phyloP scores from a whole-genome alignment of 441 rosid species.

The Adansonia grandidieri region DNA sequence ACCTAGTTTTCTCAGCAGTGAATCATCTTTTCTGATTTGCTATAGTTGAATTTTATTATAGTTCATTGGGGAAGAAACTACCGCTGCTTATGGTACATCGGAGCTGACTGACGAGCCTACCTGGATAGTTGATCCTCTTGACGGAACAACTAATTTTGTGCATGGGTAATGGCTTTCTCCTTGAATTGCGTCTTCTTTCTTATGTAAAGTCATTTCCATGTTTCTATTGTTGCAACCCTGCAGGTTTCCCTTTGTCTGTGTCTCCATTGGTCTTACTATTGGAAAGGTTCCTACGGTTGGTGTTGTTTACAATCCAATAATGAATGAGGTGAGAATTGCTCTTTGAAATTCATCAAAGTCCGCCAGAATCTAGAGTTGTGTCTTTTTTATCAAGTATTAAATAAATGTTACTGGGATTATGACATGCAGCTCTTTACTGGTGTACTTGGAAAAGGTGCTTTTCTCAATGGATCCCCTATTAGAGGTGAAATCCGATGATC shows the following conservation, averaged over 20 bases:
- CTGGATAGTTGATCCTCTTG: slow-evolving; percentile 99
- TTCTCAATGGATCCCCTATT: slow-evolving; percentile 75
- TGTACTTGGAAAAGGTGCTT: slow-evolving; percentile 80
- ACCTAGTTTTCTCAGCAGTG: slow-evolving; percentile 6
- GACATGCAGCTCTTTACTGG: slow-evolving; percentile 76
- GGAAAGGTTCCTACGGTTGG: slow-evolving; percentile 81
- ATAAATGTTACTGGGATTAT: slow-evolving; percentile 13
- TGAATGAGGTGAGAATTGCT: slow-evolving; percentile 70
- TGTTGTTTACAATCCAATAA: slow-evolving; percentile 88
- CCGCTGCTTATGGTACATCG: slow-evolving; percentile 75
- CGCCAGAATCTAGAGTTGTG: not conserved
- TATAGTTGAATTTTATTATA: slow-evolving; percentile 29
- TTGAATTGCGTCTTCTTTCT: slow-evolving; percentile 11
- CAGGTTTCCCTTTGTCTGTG: slow-evolving; percentile 89
- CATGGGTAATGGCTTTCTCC: slow-evolving; percentile 61
- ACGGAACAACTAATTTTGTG: slow-evolving; percentile 96
- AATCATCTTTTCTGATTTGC: slow-evolving; percentile 17
- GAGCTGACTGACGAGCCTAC: slow-evolving; percentile 93
- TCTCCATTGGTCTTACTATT: slow-evolving; percentile 90
- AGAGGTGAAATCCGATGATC: slow-evolving; percentile 50
- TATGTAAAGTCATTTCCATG: slow-evolving; percentile 16
- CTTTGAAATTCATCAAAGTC: not conserved
- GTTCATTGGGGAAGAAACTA: slow-evolving; percentile 98
- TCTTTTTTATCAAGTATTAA: not conserved
- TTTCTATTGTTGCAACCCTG: slow-evolving; percentile 19